These are phyloP conservation scores for Penicillium cinerascens DNA, from an alignment of 495 filamentous ascomycete species.

Conservation along the genomic window DNA sequence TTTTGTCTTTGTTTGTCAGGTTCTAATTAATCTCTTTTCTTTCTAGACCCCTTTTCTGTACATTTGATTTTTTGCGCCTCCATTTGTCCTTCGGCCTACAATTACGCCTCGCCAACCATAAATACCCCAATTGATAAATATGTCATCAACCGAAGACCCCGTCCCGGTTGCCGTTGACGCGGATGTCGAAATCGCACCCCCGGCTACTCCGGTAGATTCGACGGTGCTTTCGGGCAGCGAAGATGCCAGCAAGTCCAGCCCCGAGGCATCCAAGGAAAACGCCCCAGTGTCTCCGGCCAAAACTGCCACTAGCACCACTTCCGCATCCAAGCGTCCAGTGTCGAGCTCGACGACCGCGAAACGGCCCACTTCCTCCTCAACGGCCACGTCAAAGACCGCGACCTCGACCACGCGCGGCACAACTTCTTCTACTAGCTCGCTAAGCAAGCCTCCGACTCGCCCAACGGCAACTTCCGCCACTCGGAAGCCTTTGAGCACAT, in stretches of 20 bases:
- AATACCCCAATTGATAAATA: slow-evolving; percentile 14
- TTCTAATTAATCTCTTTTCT: slow-evolving; percentile 4
- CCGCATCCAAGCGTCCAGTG: slow-evolving; percentile 30
- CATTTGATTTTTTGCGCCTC: neutral
- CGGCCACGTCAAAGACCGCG: slow-evolving; percentile 25
- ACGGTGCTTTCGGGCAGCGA: slow-evolving; percentile 38
- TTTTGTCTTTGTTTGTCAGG: neutral
- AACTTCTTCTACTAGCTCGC: slow-evolving; percentile 26
- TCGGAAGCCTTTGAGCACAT: slow-evolving; percentile 39
- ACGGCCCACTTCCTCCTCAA: slow-evolving; percentile 35
- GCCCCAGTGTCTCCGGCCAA: slow-evolving; percentile 30
- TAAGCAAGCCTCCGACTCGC: slow-evolving; percentile 46
- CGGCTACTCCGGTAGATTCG: slow-evolving; percentile 41
- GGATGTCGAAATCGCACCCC: slow-evolving; percentile 31
- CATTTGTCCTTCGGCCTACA: neutral
- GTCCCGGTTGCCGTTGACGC: slow-evolving; percentile 25
- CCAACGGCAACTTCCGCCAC: slow-evolving; percentile 35
- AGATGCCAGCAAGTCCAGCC: slow-evolving; percentile 35
- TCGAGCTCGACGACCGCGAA: slow-evolving; percentile 33
- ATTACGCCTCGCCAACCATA: slow-evolving; percentile 1
- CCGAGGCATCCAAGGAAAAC: slow-evolving; percentile 42
- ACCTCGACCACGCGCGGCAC: slow-evolving; percentile 27
- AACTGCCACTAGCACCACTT: slow-evolving; percentile 19
- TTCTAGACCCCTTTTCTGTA: slow-evolving; percentile 6
- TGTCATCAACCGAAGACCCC: slow-evolving; percentile 42